Evolutionary conservation across 208 protist genomes (phyloP).

Genomic region (Naegleria lovaniensis): DNA sequence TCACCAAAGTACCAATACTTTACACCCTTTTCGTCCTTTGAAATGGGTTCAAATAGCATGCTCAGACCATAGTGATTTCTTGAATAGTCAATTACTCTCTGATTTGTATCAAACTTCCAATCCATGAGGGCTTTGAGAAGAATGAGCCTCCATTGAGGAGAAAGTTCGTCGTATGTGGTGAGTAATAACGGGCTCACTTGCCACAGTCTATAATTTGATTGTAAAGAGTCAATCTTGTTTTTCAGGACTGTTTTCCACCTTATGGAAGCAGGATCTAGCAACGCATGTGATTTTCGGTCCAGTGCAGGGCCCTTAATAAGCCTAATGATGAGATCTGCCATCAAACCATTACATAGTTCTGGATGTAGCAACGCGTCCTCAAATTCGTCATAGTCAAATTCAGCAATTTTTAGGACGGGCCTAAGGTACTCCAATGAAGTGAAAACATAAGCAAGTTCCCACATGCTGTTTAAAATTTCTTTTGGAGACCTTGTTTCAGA

Average conservation of each 20-base stretch:
- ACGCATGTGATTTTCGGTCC: neutral
- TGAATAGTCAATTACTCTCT: neutral
- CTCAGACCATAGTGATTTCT: neutral
- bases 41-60: neutral
- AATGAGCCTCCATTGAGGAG: neutral
- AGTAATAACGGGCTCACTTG: neutral
- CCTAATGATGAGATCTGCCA: neutral
- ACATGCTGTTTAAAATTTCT: slow-evolving; percentile 1
- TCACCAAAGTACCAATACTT: slow-evolving; percentile 22
- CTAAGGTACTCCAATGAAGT: neutral
- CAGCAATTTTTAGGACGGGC: slow-evolving; percentile 1
- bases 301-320: slow-evolving; percentile 18
- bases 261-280: neutral
- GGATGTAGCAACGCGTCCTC: neutral
- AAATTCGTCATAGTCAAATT: neutral
- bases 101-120: slow-evolving; percentile 16
- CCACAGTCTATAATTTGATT: neutral
- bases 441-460: slow-evolving; percentile 13
- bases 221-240: neutral
- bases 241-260: neutral
- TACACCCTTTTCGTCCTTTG: neutral
- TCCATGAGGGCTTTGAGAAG: neutral
- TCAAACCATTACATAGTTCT: neutral
- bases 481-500: neutral
- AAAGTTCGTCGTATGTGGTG: neutral